Evolutionary conservation across 768 basidiomycete genomes (phyloP).

Genomic region (Naganishia onofrii): DNA sequence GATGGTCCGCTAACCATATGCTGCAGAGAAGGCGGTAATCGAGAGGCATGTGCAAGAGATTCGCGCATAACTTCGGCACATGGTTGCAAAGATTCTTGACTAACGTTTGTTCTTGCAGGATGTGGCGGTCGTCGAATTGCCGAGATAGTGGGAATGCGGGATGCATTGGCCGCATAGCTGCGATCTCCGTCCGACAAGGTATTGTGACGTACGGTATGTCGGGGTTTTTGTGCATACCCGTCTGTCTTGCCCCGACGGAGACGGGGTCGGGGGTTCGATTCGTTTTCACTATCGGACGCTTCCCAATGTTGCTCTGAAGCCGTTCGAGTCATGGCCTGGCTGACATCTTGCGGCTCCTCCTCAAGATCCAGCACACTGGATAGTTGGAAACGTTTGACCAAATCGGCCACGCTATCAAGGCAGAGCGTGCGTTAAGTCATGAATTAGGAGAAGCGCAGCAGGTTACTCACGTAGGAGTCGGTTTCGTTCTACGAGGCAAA

Average conservation of each 20-base stretch:
- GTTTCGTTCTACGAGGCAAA: conserved; percentile 48
- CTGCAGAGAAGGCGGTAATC: conserved; percentile 13
- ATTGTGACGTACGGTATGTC: conserved; percentile 17
- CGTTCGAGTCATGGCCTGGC: background rate
- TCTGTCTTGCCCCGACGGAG: conserved; percentile 46
- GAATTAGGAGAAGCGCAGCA: background rate
- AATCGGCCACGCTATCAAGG: conserved; percentile 64
- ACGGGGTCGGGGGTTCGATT: conserved; percentile 49
- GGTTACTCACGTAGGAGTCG: conserved; percentile 42
- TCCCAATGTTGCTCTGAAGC: conserved; percentile 25
- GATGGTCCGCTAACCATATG: conserved; percentile 1
- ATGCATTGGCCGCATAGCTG: conserved; percentile 88
- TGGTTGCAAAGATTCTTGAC: background rate
- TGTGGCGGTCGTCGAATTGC: conserved; percentile 19
- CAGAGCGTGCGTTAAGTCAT: background rate
- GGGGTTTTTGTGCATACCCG: conserved; percentile 34
- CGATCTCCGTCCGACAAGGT: conserved; percentile 77
- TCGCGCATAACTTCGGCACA: conserved; percentile 3
- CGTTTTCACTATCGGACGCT: conserved; percentile 80
- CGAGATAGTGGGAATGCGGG: conserved; percentile 64
- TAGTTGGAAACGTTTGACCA: conserved; percentile 60
- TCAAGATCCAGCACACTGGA: conserved; percentile 14
- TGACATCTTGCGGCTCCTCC: background rate
- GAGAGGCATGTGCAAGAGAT: background rate
- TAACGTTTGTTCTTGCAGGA: background rate